Evolutionary conservation across 1,284 basidiomycete genomes (phyloP).

Genomic region (Cryptococcus hybrid): DNA sequence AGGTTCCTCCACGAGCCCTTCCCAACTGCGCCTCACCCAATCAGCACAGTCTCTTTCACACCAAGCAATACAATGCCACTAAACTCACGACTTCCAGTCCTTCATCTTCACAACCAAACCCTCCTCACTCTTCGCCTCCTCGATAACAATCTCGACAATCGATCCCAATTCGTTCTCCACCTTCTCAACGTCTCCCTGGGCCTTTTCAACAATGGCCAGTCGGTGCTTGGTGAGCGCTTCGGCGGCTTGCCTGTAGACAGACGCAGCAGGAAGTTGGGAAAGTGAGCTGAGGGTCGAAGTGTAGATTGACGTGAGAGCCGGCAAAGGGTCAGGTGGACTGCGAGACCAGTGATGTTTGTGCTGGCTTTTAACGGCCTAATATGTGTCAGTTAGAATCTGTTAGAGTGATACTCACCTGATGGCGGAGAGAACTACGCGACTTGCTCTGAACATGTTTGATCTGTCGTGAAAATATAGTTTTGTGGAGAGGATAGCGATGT

Average conservation of each 20-base stretch:
- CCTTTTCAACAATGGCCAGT: conserved; percentile 68
- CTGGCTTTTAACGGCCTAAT: conserved; percentile 61
- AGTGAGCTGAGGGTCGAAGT: conserved; percentile 73
- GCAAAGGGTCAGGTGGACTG: conserved; percentile 63
- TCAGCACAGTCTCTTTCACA: conserved; percentile 5
- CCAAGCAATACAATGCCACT: background rate
- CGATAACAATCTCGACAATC: conserved; percentile 54
- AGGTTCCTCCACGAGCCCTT: conserved; percentile 37
- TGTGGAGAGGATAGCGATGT: background rate
- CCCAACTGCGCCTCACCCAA: conserved; percentile 32
- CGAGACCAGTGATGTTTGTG: conserved; percentile 69
- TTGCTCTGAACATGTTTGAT: conserved; percentile 69
- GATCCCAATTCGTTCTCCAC: conserved; percentile 63
- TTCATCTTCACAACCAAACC: conserved; percentile 76
- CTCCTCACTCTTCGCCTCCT: conserved; percentile 81
- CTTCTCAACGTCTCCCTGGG: conserved; percentile 62
- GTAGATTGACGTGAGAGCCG: conserved; percentile 73
- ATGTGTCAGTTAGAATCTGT: background rate
- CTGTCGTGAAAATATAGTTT: background rate
- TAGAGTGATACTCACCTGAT: conserved; percentile 30
- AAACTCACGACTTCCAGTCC: conserved; percentile 92
- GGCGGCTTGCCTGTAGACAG: conserved; percentile 87
- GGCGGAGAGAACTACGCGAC: conserved; percentile 61
- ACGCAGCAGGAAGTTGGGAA: conserved; percentile 67
- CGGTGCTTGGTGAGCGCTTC: conserved; percentile 84